Percentiles rank a stretch among this genome's conserved stretches.
Evolutionary conservation across 2,329 filamentous ascomycete species (phyloP).

Genomic region (Fulvia fulva): DNA sequence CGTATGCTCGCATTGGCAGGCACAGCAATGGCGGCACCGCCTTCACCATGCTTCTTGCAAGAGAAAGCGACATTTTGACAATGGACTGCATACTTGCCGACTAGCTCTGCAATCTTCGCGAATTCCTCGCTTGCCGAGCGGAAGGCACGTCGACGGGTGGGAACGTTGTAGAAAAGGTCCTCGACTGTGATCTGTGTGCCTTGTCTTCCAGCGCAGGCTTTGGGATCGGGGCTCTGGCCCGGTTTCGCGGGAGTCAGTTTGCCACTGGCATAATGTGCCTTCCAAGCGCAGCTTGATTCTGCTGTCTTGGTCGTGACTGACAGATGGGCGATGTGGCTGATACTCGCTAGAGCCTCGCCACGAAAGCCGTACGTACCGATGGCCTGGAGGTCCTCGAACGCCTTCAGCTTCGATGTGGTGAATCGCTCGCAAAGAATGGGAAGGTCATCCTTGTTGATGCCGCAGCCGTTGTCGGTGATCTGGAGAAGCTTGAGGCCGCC

Average conservation of each 20-base stretch:
- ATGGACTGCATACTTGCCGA: constrained; percentile 89
- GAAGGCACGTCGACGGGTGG: constrained; percentile 82
- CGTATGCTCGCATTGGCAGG: constrained; percentile 66
- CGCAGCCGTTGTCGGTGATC: constrained; percentile 95
- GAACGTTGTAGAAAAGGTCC: constrained; percentile 95
- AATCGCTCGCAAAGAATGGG: constrained; percentile 91
- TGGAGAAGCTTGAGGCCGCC: constrained; percentile 92
- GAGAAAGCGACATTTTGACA: constrained; percentile 89
- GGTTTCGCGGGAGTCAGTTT: constrained; percentile 79
- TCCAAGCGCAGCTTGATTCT: constrained; percentile 83
- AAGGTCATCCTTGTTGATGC: constrained; percentile 90
- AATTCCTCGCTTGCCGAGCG: constrained; percentile 91
- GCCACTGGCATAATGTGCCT: constrained; percentile 80
- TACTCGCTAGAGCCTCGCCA: constrained; percentile 92
- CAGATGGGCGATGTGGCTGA: constrained; percentile 95
- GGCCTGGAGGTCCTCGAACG: constrained; percentile 83
- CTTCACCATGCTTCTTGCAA: constrained; percentile 93
- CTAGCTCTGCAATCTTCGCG: constrained; percentile 93
- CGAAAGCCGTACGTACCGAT: constrained; percentile 98
- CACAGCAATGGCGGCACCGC: constrained; percentile 75
- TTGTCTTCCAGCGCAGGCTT: constrained; percentile 76
- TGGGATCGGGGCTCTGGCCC: constrained; percentile 80
- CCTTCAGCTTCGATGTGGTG: constrained; percentile 91
- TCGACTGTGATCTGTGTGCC: constrained; percentile 95
- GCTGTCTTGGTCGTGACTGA: constrained; percentile 92